Base-by-base conservation (phyloP, 768 basidiomycete species). In the Boletus sensibilis region DNA sequence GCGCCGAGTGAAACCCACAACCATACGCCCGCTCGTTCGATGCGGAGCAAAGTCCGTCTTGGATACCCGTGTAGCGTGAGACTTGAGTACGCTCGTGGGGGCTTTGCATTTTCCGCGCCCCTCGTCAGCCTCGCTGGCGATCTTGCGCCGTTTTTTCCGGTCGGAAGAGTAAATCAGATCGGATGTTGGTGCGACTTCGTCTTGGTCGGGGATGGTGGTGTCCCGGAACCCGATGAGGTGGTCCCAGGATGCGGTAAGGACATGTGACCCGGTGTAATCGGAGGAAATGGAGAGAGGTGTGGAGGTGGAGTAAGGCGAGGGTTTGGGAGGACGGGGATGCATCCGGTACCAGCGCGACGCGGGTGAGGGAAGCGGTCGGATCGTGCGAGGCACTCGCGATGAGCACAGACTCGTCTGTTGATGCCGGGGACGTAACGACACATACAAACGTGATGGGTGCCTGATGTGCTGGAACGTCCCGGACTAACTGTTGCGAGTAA, bases 221-320 rank as follows among this genome's bases (percentile, higher is more conserved):
- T 87, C 84, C 88, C 87, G 98, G 5, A 94, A 63, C 3, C 93
- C 92, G 53, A 98, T 79, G 16, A 94, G 77, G 10, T 82, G 79
- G 64, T 99, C 95, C 93, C 94, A 95, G 0, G 90, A 90, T 0
- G 89, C 81, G 0, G 93, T 94, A 34, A 98, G 76, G 18, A 98
- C 75, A 56, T 86, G 81, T 3, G 80, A 75, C 2, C 88, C 85
- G 10, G 77, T 49, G 25, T 64, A 35, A 53, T 83, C 82, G 0
- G 87, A 70, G 0, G 84, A 64, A 39, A 98, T 75, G 12, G 85
- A 87, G 34, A 0, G 82, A 81, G 2, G 90, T 91, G 71, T 98
- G 95, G 1, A 96, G 77, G 63, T 91, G 85, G 2, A 98, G 78
- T 0, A 88, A 87, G 13, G 92, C 48, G 11, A 94, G 58, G 4